Evolutionary conservation across 108 stramenopile species (phyloP).

Genomic region (Nitzschia sp.): DNA sequence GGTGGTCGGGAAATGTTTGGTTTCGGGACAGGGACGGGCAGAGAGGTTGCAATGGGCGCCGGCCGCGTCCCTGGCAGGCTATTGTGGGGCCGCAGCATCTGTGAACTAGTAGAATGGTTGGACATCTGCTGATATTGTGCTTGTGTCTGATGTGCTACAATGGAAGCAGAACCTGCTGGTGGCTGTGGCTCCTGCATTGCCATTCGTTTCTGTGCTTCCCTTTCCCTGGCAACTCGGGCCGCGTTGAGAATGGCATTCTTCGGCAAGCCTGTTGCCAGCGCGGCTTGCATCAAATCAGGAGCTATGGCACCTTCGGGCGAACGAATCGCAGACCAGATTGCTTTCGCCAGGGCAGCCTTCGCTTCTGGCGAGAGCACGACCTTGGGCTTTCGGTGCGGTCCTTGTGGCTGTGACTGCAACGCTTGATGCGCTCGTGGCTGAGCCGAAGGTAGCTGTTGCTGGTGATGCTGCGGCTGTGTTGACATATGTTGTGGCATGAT

Average conservation of each 20-base stretch:
- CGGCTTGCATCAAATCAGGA: slow-evolving; percentile 61
- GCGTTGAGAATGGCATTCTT: slow-evolving; percentile 83
- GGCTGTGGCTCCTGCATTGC: slow-evolving; percentile 36
- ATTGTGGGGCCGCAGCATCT: slow-evolving; percentile 17
- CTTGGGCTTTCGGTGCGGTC: slow-evolving; percentile 23
- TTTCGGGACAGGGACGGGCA: not conserved
- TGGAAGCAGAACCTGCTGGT: slow-evolving; percentile 13
- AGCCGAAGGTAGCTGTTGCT: too few relatives aligned
- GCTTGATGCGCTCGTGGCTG: slow-evolving; percentile 19
- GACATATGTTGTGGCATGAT: not conserved
- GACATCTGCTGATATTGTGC: slow-evolving; percentile 18
- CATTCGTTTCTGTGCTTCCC: slow-evolving; percentile 54
- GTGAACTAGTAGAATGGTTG: not conserved
- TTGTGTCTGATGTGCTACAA: slow-evolving; percentile 24
- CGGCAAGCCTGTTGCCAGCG: slow-evolving; percentile 70
- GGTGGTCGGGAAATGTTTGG: too few relatives aligned
- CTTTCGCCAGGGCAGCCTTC: slow-evolving; percentile 71
- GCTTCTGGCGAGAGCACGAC: slow-evolving; percentile 68
- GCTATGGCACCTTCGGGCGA: slow-evolving; percentile 67
- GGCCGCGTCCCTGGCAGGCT: not conserved
- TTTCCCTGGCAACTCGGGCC: slow-evolving; percentile 70
- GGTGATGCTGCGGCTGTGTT: slow-evolving; percentile 22
- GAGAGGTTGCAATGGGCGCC: not conserved
- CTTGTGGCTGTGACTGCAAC: slow-evolving; percentile 12
- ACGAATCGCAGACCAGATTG: slow-evolving; percentile 81